Conservation (phyloP, 2,329 filamentous ascomycete species). For the Dactylonectria estremocensis region DNA sequence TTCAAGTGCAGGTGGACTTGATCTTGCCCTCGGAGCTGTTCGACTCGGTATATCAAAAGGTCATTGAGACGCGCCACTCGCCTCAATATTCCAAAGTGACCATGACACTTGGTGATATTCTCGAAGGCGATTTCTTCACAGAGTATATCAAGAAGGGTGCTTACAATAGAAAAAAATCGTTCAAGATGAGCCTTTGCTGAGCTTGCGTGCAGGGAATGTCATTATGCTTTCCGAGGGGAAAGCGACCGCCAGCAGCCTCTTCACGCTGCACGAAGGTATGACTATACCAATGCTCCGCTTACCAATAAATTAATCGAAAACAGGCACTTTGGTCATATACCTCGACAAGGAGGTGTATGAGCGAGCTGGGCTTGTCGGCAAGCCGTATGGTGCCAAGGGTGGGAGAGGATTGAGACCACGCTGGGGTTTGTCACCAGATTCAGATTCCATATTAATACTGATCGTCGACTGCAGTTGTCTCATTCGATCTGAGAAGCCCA, state of each 20-base stretch:
- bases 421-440: constrained; percentile 72
- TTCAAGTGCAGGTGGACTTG: constrained; percentile 69
- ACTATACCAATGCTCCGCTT: background rate
- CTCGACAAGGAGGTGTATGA: constrained; percentile 89
- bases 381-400: constrained; percentile 73
- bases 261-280: constrained; percentile 78
- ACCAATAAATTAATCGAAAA: constrained; percentile 11
- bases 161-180: background rate
- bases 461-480: constrained; percentile 71
- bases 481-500: constrained; percentile 80
- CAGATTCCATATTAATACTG: constrained; percentile 37
- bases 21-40: constrained; percentile 78
- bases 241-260: constrained; percentile 79
- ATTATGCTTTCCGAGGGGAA: constrained; percentile 88
- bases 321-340: constrained; percentile 81
- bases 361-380: constrained; percentile 83
- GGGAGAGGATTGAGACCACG: constrained; percentile 74
- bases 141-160: constrained; percentile 85
- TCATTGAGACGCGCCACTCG: constrained; percentile 57
- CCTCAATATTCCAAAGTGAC: constrained; percentile 77
- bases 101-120: constrained; percentile 79
- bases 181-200: background rate
- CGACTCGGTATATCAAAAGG: constrained; percentile 66
- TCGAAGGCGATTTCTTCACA: constrained; percentile 85
- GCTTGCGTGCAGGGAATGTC: constrained; percentile 74